Base-by-base conservation (phyloP, 495 filamentous ascomycete species). In the Penicillium manginii region DNA sequence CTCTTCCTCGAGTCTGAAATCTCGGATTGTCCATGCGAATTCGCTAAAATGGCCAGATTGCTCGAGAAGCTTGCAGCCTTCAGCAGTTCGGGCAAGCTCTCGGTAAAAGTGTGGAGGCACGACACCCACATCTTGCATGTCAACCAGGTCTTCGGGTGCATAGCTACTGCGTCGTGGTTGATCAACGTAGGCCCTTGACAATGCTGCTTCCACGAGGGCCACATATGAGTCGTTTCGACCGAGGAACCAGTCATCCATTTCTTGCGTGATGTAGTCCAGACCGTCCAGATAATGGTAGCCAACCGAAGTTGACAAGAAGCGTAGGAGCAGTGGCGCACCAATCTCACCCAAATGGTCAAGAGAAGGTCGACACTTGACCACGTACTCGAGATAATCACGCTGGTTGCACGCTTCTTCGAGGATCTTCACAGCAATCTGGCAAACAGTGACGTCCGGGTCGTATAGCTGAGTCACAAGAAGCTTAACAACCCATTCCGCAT, bases 161-260 rank as follows among this genome's bases (percentile, higher is more conserved):
- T 76, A 68, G 46, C 74, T 77, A 31, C 62, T 67, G 10, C 78
- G 69, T 35, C 75, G 71, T 43, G 78, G 77, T 48, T 77, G 71
- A 33, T 91, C 87, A 19, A 88, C 78, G 57, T 97, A 91, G 8
- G 92, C 91, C 22, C 92, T 85, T 19, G 93, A 92, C n/a, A 98
- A 79, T 54, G 92, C 94, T 18, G 94, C 96, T 69, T 98, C 94
- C 32, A 98, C 91, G n/a, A 97, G 83, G 22, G 86, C 82, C 49
- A 98, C 94, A 71, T 98, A 98, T 40, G 84, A 87, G 71, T 98
- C 93, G 66, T 98, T 98, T 29, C 94, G 86, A 33, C 96, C 94
- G 35, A 91, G 84, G 68, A 97, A 98, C 94, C 94, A 98, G 72
- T 98, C 94, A 67, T 98, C 94, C 94, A 98, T 98, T 68, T 98